Evolutionary conservation across 768 basidiomycete genomes (phyloP).

Genomic region (Grammothele lineata): DNA sequence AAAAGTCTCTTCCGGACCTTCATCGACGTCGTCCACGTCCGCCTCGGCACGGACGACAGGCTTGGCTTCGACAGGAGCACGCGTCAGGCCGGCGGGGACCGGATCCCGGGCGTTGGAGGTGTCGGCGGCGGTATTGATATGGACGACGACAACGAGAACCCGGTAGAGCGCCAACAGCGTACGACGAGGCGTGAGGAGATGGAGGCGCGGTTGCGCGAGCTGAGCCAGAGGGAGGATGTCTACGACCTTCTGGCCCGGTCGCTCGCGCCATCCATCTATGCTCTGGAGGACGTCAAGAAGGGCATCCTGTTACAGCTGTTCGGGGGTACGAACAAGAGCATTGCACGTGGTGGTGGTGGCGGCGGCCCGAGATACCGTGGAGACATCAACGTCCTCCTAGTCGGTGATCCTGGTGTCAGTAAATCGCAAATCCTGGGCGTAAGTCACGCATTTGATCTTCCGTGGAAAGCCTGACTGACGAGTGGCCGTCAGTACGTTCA

Average conservation of each 20-base stretch:
- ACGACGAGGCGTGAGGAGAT: constrained; percentile 57
- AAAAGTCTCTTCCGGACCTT: constrained; percentile 98
- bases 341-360: constrained; percentile 87
- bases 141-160: constrained; percentile 55
- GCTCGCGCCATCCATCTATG: constrained; percentile 93
- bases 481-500: constrained; percentile 77
- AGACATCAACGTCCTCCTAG: constrained; percentile 95
- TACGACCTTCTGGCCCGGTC: constrained; percentile 83
- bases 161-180: constrained; percentile 35
- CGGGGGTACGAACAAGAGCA: constrained; percentile 96
- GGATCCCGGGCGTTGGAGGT: constrained; percentile 64
- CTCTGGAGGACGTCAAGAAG: constrained; percentile 99
- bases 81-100: constrained; percentile 63
- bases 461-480: neutral
- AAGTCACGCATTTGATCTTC: neutral
- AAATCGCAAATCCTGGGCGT: constrained; percentile 93
- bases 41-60: constrained; percentile 56
- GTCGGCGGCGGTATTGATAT: constrained; percentile 49
- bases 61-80: constrained; percentile 81
- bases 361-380: constrained; percentile 96
- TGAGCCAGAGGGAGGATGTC: constrained; percentile 73
- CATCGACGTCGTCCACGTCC: constrained; percentile 91
- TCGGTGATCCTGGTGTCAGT: constrained; percentile 96
- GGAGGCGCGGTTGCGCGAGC: constrained; percentile 70
- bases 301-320: constrained; percentile 94